Conservation (phyloP, 208 protist species). For the Leishmania mexicana region DNA sequence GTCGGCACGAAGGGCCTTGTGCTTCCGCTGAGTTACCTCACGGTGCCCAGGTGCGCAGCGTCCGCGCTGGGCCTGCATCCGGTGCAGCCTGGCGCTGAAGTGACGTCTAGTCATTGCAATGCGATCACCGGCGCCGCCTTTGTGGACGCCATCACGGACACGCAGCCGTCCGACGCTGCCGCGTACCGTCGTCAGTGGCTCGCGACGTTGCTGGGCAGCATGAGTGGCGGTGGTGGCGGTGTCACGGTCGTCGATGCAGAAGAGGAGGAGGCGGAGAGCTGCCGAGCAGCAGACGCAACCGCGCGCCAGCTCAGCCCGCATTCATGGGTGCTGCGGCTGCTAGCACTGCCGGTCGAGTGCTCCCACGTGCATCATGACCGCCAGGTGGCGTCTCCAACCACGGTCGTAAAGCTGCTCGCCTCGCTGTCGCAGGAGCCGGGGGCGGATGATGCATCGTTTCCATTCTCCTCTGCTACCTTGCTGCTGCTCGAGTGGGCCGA, state of each 20-base stretch:
- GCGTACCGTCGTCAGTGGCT: constrained; percentile 10
- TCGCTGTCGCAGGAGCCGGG: constrained; percentile 7
- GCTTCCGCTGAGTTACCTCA: constrained; percentile 15
- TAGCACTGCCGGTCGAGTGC: constrained; percentile 24
- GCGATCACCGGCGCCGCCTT: constrained; percentile 3
- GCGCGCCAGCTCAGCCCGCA: not conserved
- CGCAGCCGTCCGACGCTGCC: not conserved
- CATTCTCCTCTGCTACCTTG: not conserved
- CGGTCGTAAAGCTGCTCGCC: not conserved
- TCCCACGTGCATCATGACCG: not conserved
- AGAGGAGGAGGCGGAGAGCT: not conserved
- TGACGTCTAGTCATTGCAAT: not conserved
- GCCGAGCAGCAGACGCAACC: not conserved
- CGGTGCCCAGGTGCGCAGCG: constrained; percentile 11
- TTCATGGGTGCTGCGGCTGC: constrained; percentile 22
- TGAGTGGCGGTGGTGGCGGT: not conserved
- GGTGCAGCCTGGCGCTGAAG: not conserved
- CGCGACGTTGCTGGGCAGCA: not conserved
- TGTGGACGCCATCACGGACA: constrained; percentile 1
- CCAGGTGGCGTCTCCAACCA: constrained; percentile 5
- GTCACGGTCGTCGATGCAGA: not conserved
- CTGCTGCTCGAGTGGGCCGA: constrained; percentile 11
- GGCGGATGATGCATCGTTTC: not conserved
- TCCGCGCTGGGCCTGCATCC: constrained; percentile 5
- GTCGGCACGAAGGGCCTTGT: constrained; percentile 6